A percentile compares a stretch with the other conserved stretches of the same genome.
Evolutionary conservation across 2,329 filamentous ascomycete genomes (phyloP).

Genomic region (Clonostachys sp.): DNA sequence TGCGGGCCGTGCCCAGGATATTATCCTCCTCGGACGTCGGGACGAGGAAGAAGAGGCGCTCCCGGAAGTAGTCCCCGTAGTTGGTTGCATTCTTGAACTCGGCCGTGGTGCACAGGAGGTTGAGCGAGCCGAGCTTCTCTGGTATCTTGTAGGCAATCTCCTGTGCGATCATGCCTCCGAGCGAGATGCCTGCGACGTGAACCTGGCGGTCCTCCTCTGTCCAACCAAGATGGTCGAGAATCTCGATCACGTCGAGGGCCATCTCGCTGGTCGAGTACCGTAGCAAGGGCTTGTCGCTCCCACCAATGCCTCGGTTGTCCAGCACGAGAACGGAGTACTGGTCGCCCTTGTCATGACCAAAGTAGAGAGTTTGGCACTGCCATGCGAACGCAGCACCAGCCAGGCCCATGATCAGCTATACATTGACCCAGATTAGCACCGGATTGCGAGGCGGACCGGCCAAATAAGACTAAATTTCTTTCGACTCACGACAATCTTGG

Average conservation of each 20-base stretch:
- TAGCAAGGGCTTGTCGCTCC: slow-evolving; percentile 69
- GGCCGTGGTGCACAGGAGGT: slow-evolving; percentile 58
- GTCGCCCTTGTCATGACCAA: slow-evolving; percentile 65
- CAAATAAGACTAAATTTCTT: neutral
- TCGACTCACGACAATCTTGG: slow-evolving; percentile 65
- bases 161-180: slow-evolving; percentile 91
- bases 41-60: slow-evolving; percentile 51
- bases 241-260: slow-evolving; percentile 72
- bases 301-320: slow-evolving; percentile 83
- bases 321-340: slow-evolving; percentile 71
- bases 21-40: slow-evolving; percentile 67
- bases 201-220: slow-evolving; percentile 37
- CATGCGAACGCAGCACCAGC: slow-evolving; percentile 64
- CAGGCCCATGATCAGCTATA: slow-evolving; percentile 76
- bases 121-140: slow-evolving; percentile 47
- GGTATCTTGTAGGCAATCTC: slow-evolving; percentile 62
- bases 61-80: slow-evolving; percentile 61
- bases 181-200: slow-evolving; percentile 74
- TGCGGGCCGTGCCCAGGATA: slow-evolving; percentile 58
- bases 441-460: neutral
- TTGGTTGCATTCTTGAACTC: slow-evolving; percentile 54
- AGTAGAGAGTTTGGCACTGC: slow-evolving; percentile 80
- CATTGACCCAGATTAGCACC: neutral
- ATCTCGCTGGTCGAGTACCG: slow-evolving; percentile 82
- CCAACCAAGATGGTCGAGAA: slow-evolving; percentile 69